Evolutionary conservation across 306 rosid genomes (phyloP), one percentile per base, ranked within the genome.

Genomic region (Dryas octopetala): DNA sequence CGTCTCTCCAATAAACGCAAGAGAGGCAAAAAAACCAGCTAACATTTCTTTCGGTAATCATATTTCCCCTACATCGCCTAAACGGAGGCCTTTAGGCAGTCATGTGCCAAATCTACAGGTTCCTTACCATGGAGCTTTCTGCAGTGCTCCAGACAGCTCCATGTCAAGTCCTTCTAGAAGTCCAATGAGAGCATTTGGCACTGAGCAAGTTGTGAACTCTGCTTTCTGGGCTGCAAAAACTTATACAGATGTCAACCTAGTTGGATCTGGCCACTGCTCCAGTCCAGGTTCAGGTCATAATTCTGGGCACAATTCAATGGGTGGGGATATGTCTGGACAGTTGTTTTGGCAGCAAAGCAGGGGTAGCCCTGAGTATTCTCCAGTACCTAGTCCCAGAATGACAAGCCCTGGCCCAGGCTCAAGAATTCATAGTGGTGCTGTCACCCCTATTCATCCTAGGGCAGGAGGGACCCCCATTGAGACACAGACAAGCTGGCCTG

Each of bases 261-360:
- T 78, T 76, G 98, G 99, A 53, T 92, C 99, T 71, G 96, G 99
- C 62, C 97, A 90, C 68, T 88, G 99, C 85, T 96, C 99, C 32
- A 96, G 99, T 82, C 99, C 98, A 38, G 97, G 97, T 74, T 96
- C 99, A 0, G 99, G 99, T 80, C 99, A 92, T 66, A 96, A 96
- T 76, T 96, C 99, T 58, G 98, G 99, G 57, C 98, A 96, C 74
- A 96, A 92, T 84, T 96, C 99, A 74, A 96, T 90, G 96, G 99
- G 97, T 76, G 99, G 97, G 82, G 99, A 95, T 86, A 83, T 89
- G 87, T 81, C 92, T 44, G 98, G 93, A 57, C 97, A 86, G 70
- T 62, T 83, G 5, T 85, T 87, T 80, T 85, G 85, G 91, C 91
- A 85, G 66, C 91, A 83, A 77, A 85, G 87, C 83, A 80, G 81